Percentiles rank a stretch among this genome's conserved stretches.
Evolutionary conservation across 2,329 filamentous ascomycete genomes (phyloP).

Genomic region (Ophiostoma tasmaniense): DNA sequence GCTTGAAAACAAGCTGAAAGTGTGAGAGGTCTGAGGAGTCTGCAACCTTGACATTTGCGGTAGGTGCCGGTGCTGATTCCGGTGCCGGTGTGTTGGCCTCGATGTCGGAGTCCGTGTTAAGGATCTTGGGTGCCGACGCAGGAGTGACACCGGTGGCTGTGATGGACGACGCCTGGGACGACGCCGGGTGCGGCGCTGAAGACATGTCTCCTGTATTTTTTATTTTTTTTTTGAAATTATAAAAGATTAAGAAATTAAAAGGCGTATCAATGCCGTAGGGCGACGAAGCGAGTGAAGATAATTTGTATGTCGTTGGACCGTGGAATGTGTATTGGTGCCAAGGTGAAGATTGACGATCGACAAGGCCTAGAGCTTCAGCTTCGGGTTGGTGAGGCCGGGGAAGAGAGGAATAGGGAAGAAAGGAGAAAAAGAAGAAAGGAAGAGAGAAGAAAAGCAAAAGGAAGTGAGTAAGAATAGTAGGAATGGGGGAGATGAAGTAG

Average conservation of each 20-base stretch:
- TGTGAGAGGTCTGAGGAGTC: conserved; percentile 30
- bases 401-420: conserved; percentile 1
- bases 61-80: conserved; percentile 15
- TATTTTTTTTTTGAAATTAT: neutral
- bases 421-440: neutral
- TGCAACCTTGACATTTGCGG: neutral
- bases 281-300: neutral
- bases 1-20: conserved; percentile 48
- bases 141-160: conserved; percentile 5
- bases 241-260: neutral
- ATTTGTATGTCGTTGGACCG: neutral
- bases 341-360: neutral
- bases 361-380: neutral
- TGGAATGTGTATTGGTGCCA: neutral
- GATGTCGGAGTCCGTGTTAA: conserved; percentile 9
- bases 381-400: neutral
- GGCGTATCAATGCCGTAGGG: neutral
- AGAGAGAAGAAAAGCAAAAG: neutral
- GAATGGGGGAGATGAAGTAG: neutral
- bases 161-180: conserved; percentile 8
- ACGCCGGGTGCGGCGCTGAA: neutral
- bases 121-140: neutral
- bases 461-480: neutral
- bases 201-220: neutral
- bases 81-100: conserved; percentile 9